Conservation (phyloP, 1,139 yeast species). For the Lodderomyces parapsilosis region DNA sequence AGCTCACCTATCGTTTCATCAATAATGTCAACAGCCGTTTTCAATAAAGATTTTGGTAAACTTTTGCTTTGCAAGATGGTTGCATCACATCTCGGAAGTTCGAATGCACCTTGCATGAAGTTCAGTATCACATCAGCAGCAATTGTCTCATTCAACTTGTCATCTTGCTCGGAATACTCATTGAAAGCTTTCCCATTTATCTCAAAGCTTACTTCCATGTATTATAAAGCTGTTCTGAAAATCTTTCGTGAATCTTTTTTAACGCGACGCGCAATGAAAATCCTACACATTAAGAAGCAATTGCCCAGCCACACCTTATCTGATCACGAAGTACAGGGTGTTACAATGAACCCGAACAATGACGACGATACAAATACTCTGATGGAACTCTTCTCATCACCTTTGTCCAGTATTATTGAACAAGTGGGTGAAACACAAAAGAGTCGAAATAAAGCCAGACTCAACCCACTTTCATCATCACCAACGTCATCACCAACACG, state of each 20-base stretch:
- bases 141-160: conserved; percentile 14
- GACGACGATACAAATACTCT: neutral
- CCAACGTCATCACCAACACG: conserved; percentile 4
- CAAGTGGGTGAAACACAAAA: neutral
- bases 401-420: conserved; percentile 10
- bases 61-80: conserved; percentile 5
- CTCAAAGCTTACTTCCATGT: conserved; percentile 10
- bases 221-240: no score
- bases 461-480: conserved; percentile 3
- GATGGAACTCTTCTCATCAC: conserved; percentile 17
- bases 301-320: neutral
- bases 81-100: conserved; percentile 2
- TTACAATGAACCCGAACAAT: neutral
- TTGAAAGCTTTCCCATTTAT: conserved; percentile 11
- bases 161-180: conserved; percentile 17
- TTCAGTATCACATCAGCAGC: conserved; percentile 10
- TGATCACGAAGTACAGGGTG: conserved; percentile 19
- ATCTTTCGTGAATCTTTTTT: neutral
- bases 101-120: conserved; percentile 1
- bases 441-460: conserved; percentile 1
- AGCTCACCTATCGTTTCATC: conserved; percentile 31
- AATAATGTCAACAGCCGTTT: conserved; percentile 23
- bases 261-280: conserved; percentile 1
- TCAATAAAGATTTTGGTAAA: conserved; percentile 13
- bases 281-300: neutral